A percentile compares a stretch with the other conserved stretches of the same genome.
phyloP scores from a whole-genome alignment of 176 grass and related monocot species.

The Thinopyrum elongatum region DNA sequence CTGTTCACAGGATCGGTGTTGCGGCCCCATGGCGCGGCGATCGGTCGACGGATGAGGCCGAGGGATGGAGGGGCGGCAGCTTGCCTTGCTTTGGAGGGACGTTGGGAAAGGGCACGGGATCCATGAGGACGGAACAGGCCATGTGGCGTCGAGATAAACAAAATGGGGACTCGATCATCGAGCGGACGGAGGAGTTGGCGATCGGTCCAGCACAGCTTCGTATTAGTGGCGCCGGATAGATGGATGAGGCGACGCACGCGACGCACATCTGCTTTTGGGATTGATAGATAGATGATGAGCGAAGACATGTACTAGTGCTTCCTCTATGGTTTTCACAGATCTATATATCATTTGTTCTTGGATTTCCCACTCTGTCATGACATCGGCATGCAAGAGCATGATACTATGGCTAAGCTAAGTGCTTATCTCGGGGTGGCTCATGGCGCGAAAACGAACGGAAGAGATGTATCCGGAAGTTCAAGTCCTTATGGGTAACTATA shows the following conservation, averaged over 20 bases:
- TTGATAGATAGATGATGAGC: background rate
- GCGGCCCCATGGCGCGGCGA: slow-evolving; percentile 19
- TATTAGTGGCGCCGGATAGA: slow-evolving; percentile 24
- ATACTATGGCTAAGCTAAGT: too few relatives aligned
- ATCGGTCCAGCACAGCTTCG: slow-evolving; percentile 5
- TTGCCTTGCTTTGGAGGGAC: background rate
- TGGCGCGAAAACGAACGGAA: too few relatives aligned
- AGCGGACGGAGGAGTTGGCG: background rate
- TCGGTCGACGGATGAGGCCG: slow-evolving; percentile 1
- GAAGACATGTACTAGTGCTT: background rate
- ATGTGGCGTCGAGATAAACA: slow-evolving; percentile 23
- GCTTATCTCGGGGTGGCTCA: too few relatives aligned
- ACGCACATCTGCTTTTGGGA: background rate
- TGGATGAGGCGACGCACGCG: slow-evolving; percentile 17
- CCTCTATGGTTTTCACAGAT: background rate
- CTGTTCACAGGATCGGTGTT: background rate
- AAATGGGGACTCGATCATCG: background rate
- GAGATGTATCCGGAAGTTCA: too few relatives aligned
- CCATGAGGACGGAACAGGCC: slow-evolving; percentile 5
- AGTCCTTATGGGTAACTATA: too few relatives aligned
- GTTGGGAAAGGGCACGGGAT: slow-evolving; percentile 9
- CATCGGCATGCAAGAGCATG: background rate
- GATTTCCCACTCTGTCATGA: background rate
- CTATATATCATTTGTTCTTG: background rate
- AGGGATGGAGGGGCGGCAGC: background rate